Percentiles rank a stretch among this genome's conserved stretches.
These are phyloP conservation scores for Sclerotinia nivalis DNA, from an alignment of 2,329 filamentous ascomycete species.

Conservation along the genomic window DNA sequence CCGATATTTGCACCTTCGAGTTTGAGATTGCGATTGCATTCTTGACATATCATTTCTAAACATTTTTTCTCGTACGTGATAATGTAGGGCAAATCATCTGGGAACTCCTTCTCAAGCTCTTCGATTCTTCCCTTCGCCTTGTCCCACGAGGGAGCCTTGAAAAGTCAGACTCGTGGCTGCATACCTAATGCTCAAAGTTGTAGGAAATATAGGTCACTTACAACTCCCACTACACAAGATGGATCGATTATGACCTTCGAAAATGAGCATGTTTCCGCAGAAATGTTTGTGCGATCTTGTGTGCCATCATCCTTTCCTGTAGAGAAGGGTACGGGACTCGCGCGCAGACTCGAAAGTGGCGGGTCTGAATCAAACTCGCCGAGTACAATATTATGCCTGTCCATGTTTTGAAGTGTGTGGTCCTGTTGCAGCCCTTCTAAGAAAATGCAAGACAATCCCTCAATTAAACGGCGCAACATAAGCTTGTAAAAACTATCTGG, in stretches of 20 bases:
- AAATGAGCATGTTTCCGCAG: not conserved
- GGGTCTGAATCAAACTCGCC: not conserved
- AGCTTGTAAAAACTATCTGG: not conserved
- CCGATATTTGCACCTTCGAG: not conserved
- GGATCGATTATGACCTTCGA: not conserved
- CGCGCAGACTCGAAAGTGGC: not conserved
- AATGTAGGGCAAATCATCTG: not conserved
- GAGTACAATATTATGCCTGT: not conserved
- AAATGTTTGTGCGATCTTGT: not conserved
- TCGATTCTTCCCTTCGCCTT: not conserved
- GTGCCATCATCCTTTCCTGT: not conserved
- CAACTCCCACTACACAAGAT: not conserved
- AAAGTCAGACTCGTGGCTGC: not conserved
- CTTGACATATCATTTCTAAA: not conserved
- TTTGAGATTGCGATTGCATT: not conserved
- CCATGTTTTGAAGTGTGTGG: too few relatives aligned
- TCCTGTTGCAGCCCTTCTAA: not conserved
- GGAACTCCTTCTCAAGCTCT: not conserved
- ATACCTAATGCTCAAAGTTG: not conserved
- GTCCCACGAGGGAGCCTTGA: not conserved
- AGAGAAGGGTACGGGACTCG: not conserved
- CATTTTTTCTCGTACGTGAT: not conserved
- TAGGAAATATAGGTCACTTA: not conserved
- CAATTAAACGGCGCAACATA: not conserved
- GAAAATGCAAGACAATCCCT: not conserved